A percentile compares a stretch with the other conserved stretches of the same genome.
phyloP scores from a whole-genome alignment of 805 yeast genomes.

The Yarrowia hollandica region DNA sequence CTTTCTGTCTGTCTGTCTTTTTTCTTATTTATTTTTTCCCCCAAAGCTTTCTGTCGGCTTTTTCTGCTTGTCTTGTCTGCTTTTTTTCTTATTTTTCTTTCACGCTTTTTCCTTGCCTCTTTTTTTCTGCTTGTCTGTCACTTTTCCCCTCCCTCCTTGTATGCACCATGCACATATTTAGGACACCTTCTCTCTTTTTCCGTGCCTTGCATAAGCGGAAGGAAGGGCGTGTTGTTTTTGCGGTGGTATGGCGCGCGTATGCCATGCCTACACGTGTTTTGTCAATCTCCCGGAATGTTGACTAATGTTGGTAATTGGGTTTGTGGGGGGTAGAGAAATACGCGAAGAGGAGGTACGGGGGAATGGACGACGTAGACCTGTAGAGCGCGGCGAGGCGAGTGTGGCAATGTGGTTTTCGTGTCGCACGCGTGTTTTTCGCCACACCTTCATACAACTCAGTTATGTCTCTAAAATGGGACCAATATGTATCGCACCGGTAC shows the following conservation, averaged over 20 bases:
- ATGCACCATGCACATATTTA: slow-evolving; percentile 9
- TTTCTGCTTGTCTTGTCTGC: no score
- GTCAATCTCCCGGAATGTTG: slow-evolving; percentile 25
- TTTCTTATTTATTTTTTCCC: no score
- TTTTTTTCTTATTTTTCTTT: no score
- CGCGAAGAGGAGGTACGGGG: not conserved
- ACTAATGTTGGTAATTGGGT: not conserved
- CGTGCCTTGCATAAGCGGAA: slow-evolving; percentile 16
- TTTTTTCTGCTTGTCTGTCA: not conserved
- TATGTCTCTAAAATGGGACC: no score
- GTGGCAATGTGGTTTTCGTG: not conserved
- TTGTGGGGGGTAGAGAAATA: not conserved
- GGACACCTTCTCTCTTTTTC: not conserved
- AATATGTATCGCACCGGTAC: no score
- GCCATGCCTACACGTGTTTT: slow-evolving; percentile 11
- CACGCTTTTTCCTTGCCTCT: not conserved
- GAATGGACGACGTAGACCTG: not conserved
- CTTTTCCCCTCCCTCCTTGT: no score
- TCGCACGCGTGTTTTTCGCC: no score
- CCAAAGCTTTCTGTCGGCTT: no score
- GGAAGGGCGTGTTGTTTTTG: no score
- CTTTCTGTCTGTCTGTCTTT: no score
- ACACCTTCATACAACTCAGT: no score
- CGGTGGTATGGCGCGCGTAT: not conserved
- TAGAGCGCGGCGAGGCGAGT: not conserved